Conservation (phyloP, 768 basidiomycete species). For the Tricholoma sp. region DNA sequence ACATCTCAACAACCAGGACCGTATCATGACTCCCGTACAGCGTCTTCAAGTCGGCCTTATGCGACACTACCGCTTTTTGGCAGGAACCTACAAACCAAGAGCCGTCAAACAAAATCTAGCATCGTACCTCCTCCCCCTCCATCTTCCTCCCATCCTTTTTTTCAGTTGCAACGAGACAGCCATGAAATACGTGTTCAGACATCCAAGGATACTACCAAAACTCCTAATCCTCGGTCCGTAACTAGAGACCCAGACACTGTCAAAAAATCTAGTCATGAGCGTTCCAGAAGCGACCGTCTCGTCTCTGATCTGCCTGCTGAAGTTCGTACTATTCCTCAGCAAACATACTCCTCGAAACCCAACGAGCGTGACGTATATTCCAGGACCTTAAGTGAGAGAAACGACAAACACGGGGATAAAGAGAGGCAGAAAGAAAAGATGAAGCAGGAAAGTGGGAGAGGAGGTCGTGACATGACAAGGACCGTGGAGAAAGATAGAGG, state of each 20-base stretch:
- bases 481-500: conserved; percentile 18
- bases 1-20: conserved; percentile 13
- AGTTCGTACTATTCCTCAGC: neutral
- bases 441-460: conserved; percentile 19
- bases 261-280: neutral
- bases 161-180: neutral
- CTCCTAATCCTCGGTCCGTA: neutral
- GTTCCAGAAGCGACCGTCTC: neutral
- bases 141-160: neutral
- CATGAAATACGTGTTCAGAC: neutral
- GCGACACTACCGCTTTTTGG: conserved; percentile 10
- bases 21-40: conserved; percentile 1
- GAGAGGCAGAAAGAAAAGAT: conserved; percentile 16
- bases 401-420: conserved; percentile 10
- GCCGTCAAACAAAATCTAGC: conserved; percentile 2
- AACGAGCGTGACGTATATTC: neutral
- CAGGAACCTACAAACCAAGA: conserved; percentile 1
- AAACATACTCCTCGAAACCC: neutral
- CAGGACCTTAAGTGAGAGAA: conserved; percentile 7
- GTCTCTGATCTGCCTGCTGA: neutral
- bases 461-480: conserved; percentile 19
- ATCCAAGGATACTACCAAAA: neutral
- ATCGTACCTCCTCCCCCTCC: neutral
- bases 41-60: conserved; percentile 7
- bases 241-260: neutral